Conservation (phyloP, 176 grass and related monocot species). For the Lolium rigidum region DNA sequence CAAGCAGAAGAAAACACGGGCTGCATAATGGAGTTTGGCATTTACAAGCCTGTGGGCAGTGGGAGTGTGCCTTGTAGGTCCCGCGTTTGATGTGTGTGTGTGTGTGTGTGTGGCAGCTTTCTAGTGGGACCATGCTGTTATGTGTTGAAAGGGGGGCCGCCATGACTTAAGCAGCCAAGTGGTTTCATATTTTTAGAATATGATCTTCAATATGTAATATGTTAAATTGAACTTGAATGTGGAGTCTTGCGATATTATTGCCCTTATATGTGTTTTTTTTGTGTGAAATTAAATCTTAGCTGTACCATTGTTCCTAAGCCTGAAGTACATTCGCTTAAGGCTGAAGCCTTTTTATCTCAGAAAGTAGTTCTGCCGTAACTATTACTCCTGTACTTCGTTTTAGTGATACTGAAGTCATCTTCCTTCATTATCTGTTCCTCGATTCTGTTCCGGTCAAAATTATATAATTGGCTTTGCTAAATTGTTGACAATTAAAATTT, state of each 20-base stretch:
- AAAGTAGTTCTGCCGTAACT: constrained; percentile 11
- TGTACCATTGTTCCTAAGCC: not conserved
- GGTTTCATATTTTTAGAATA: not conserved
- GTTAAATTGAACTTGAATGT: not conserved
- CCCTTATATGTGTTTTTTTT: not conserved
- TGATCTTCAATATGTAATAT: not conserved
- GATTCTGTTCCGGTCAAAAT: not conserved
- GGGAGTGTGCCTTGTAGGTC: too few relatives aligned
- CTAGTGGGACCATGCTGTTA: too few relatives aligned
- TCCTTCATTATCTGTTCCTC: constrained; percentile 26
- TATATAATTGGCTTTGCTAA: constrained; percentile 13
- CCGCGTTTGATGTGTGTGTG: too few relatives aligned
- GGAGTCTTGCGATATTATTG: not conserved
- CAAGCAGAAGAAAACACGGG: not conserved
- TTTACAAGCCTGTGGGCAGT: too few relatives aligned
- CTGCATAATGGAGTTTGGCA: not conserved
- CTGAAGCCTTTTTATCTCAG: constrained; percentile 19
- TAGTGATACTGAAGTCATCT: constrained; percentile 20
- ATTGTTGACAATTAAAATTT: not conserved
- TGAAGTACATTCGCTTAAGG: constrained; percentile 4
- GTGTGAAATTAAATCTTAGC: not conserved
- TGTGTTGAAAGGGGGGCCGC: too few relatives aligned
- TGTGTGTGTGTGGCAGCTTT: too few relatives aligned
- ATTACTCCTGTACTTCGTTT: not conserved
- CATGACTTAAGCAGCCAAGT: not conserved